These are phyloP conservation scores for Eimeria praecox DNA, from an alignment of 169 alveolate species.

Conservation along the genomic window DNA sequence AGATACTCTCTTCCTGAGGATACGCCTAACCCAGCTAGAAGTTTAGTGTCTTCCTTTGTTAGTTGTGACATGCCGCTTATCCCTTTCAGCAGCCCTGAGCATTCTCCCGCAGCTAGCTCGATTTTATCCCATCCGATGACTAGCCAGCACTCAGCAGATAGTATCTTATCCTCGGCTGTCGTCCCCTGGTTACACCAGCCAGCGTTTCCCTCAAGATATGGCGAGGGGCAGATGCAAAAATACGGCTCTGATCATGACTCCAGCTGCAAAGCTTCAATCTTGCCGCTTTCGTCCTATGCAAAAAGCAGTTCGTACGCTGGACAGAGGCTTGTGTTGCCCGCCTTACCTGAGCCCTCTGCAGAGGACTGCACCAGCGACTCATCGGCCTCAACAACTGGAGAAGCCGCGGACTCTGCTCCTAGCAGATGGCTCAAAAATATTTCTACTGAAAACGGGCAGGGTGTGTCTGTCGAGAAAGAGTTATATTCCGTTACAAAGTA, in stretches of 20 bases:
- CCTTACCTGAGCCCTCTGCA: conserved; percentile 35
- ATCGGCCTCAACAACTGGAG: conserved; percentile 32
- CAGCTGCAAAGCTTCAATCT: background rate
- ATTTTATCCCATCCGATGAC: conserved; percentile 3
- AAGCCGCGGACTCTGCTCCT: conserved; percentile 5
- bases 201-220: background rate
- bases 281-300: background rate
- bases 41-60: background rate
- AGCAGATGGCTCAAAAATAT: conserved; percentile 15
- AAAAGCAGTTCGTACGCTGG: background rate
- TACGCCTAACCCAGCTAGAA: background rate
- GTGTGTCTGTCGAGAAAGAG: background rate
- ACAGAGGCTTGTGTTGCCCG: conserved; percentile 20
- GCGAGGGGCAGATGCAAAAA: conserved; percentile 18
- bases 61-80: conserved; percentile 47
- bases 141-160: conserved; percentile 26
- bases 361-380: conserved; percentile 70
- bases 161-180: background rate
- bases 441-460: background rate
- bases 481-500: background rate
- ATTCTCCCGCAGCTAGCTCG: conserved; percentile 56
- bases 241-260: background rate
- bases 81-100: conserved; percentile 72
- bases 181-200: conserved; percentile 20
- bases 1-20: conserved; percentile 19